These are phyloP conservation scores for Panicum virgatum DNA, from an alignment of 202 grass and related monocot species.

Conservation along the genomic window DNA sequence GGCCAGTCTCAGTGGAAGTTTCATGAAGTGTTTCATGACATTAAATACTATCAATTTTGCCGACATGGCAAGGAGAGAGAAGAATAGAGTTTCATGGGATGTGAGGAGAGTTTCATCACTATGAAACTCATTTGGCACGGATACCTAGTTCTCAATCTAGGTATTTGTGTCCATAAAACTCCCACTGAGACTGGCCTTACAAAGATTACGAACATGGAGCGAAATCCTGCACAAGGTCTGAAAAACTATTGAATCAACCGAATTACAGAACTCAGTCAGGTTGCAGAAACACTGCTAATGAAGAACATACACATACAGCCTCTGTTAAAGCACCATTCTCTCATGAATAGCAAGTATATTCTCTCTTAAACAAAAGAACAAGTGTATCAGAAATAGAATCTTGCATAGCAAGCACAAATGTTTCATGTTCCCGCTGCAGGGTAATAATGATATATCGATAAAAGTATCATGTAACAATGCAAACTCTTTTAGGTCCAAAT, in stretches of 20 bases:
- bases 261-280: not conserved
- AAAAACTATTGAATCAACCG: not conserved
- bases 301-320: not conserved
- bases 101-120: too few relatives aligned
- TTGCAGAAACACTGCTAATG: not conserved
- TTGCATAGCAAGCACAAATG: not conserved
- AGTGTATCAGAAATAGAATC: not conserved
- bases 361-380: not conserved
- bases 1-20: too few relatives aligned
- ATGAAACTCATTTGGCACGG: too few relatives aligned
- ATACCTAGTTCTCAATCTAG: too few relatives aligned
- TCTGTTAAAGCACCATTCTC: not conserved
- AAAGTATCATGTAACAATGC: constrained; percentile 34
- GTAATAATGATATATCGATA: not conserved
- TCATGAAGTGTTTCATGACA: too few relatives aligned
- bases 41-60: too few relatives aligned
- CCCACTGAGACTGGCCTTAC: too few relatives aligned
- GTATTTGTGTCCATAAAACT: too few relatives aligned
- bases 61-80: too few relatives aligned
- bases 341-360: not conserved
- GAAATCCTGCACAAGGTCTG: not conserved
- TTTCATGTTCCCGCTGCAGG: not conserved
- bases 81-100: too few relatives aligned
- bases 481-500: constrained; percentile 27
- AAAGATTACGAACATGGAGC: not conserved